A percentile compares a stretch with the other conserved stretches of the same genome.
phyloP scores from a whole-genome alignment of 2,329 filamentous ascomycete species.

The Davidsoniella eucalypti region DNA sequence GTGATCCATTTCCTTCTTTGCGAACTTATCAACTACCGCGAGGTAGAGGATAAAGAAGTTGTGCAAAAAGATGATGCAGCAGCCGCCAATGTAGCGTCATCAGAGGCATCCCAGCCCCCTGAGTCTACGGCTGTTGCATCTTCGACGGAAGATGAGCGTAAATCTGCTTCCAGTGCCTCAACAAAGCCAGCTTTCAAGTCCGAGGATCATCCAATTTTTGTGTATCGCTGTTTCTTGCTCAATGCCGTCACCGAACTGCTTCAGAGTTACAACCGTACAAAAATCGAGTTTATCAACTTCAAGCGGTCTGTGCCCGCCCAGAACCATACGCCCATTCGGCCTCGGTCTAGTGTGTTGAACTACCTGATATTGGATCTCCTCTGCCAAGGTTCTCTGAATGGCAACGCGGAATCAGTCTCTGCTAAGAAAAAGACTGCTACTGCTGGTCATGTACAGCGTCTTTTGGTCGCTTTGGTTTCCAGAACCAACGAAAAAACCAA shows the following conservation, averaged over 20 bases:
- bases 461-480: slow-evolving; percentile 71
- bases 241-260: slow-evolving; percentile 84
- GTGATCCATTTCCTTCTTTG: slow-evolving; percentile 90
- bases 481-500: slow-evolving; percentile 65
- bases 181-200: slow-evolving; percentile 69
- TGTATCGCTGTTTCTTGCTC: slow-evolving; percentile 89
- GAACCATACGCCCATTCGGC: slow-evolving; percentile 79
- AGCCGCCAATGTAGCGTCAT: neutral
- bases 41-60: slow-evolving; percentile 70
- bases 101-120: neutral
- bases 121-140: slow-evolving; percentile 21
- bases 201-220: slow-evolving; percentile 87
- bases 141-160: slow-evolving; percentile 19
- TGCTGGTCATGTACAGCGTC: slow-evolving; percentile 69
- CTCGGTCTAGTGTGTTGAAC: slow-evolving; percentile 79
- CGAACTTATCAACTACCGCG: slow-evolving; percentile 79
- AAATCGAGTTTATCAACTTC: slow-evolving; percentile 98
- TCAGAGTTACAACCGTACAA: slow-evolving; percentile 81
- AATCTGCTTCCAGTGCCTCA: slow-evolving; percentile 37
- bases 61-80: slow-evolving; percentile 13
- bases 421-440: slow-evolving; percentile 78
- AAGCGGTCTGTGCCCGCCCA: slow-evolving; percentile 79
- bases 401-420: slow-evolving; percentile 55
- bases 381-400: slow-evolving; percentile 41
- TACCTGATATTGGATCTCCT: slow-evolving; percentile 75